Evolutionary conservation across 805 yeast species (phyloP).

Genomic region (Candida sakaeoensis): DNA sequence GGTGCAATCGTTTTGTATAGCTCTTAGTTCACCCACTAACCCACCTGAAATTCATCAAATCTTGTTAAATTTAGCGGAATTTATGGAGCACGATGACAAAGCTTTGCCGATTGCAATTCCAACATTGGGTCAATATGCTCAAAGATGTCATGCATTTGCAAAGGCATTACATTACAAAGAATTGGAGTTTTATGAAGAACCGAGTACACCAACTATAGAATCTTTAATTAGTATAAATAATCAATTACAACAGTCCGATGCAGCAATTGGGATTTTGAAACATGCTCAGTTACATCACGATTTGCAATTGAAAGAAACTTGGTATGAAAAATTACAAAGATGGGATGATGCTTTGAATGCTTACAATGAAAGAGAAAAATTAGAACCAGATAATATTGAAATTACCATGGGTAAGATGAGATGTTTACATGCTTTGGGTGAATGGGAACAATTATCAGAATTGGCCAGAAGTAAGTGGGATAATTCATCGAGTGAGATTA

Average conservation of each 20-base stretch:
- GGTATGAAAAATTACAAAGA: slow-evolving; percentile 95
- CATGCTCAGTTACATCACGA: slow-evolving; percentile 92
- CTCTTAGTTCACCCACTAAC: slow-evolving; percentile 83
- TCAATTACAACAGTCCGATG: slow-evolving; percentile 93
- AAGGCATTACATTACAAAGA: slow-evolving; percentile 96
- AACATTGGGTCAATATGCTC: slow-evolving; percentile 88
- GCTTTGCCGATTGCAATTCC: slow-evolving; percentile 89
- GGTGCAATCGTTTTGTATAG: slow-evolving; percentile 79
- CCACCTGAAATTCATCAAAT: slow-evolving; percentile 96
- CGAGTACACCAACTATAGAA: slow-evolving; percentile 88
- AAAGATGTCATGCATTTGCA: slow-evolving; percentile 94
- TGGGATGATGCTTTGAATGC: slow-evolving; percentile 98
- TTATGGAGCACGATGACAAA: slow-evolving; percentile 96
- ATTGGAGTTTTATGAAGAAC: slow-evolving; percentile 89
- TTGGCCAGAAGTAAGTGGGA: slow-evolving; percentile 87
- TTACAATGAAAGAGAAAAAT: slow-evolving; percentile 70
- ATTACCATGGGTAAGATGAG: slow-evolving; percentile 97
- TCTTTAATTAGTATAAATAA: slow-evolving; percentile 89
- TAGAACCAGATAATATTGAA: slow-evolving; percentile 70
- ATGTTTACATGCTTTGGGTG: slow-evolving; percentile 96
- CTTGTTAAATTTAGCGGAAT: slow-evolving; percentile 84
- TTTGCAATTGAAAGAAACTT: slow-evolving; percentile 88
- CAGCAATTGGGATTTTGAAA: slow-evolving; percentile 93
- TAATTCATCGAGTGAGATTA: slow-evolving; percentile 63
- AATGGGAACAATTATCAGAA: slow-evolving; percentile 90